Base-by-base conservation (phyloP, 306 rosid species). In the Medicago lupulina region DNA sequence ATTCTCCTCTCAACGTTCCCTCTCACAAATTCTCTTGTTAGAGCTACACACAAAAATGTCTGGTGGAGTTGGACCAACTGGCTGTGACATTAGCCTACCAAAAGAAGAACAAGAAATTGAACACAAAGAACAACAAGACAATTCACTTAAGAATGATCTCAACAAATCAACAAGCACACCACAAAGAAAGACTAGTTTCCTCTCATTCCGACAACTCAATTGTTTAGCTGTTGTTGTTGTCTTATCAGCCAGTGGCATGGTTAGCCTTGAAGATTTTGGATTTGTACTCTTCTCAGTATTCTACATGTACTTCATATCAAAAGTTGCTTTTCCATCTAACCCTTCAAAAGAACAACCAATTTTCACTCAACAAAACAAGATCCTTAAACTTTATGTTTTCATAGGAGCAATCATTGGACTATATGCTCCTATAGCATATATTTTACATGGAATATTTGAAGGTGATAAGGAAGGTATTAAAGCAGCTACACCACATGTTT, bases 401-500 rank as follows among this genome's bases (percentile, higher is more conserved):
- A 3, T 79, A 0, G 96, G 81, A 0, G 96, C 92, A 16, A 51
- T 88, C 36, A 43, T 92, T 17, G 99, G 99, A 38, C 93, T 96
- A 1, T 78, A 78, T 47, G 87, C 87, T 1, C 98, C 99, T 0
- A 84, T 92, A 57, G 91, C 90, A 0, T 90, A 96, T 49, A 89
- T 96, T 60, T 68, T 88, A 1, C 83, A 89, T 34, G 98, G 99
- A 10, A 83, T 91, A 36, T 77, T 84, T 65, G 89, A 86, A 18
- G 93, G 95, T 31, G 98, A 96, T 76, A 86, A 86, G 58, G 83
- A 90, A 81, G 99, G 97, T 10, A 88, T 92, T 53, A 84, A 86
- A 25, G 98, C 96, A 1, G 99, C 99, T 6, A 70, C 91, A 53
- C 97, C 99, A 4, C 99, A 96, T 64, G 87, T 96, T 57, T 90